A percentile compares a stretch with the other conserved stretches of the same genome.
Conservation (phyloP, 2,329 filamentous ascomycete genomes). For the Cladobotryum mycophilum region DNA sequence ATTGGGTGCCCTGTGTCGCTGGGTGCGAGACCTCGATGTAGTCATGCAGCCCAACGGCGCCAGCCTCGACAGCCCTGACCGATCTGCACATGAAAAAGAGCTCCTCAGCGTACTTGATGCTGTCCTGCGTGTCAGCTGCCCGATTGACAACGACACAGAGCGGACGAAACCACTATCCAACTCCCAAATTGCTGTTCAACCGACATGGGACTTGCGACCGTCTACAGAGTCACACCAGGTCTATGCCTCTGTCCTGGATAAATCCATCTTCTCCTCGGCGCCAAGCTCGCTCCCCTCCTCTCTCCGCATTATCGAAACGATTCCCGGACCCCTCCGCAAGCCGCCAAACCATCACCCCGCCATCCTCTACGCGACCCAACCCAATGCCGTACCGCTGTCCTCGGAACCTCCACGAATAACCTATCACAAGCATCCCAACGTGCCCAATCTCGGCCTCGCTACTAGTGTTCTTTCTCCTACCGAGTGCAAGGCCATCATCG, state of each 20-base stretch:
- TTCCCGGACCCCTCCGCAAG: conserved; percentile 52
- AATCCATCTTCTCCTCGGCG: conserved; percentile 41
- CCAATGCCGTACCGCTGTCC: conserved; percentile 50
- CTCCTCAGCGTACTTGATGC: conserved; percentile 57
- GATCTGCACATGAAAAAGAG: conserved; percentile 44
- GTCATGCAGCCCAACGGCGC: conserved; percentile 49
- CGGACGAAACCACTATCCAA: conserved; percentile 20
- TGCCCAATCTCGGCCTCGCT: conserved; percentile 55
- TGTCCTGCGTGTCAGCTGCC: conserved; percentile 56
- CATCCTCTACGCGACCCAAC: conserved; percentile 54
- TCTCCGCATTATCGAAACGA: conserved; percentile 57
- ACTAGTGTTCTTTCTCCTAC: conserved; percentile 52
- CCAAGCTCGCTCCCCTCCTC: conserved; percentile 31
- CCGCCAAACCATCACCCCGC: conserved; percentile 63
- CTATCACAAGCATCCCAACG: conserved; percentile 53
- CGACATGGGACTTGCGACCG: conserved; percentile 54
- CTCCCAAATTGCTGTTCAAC: conserved; percentile 50
- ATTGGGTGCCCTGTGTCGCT: conserved; percentile 62
- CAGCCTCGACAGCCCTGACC: conserved; percentile 23
- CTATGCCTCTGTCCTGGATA: conserved; percentile 54
- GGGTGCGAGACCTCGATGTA: conserved; percentile 66
- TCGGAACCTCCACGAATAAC: conserved; percentile 39
- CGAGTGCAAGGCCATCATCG: conserved; percentile 62
- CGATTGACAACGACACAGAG: conserved; percentile 44
- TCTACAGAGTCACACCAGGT: conserved; percentile 35